Evolutionary conservation across 768 basidiomycete genomes (phyloP).

Genomic region (Leucosporidium creatinivorum): DNA sequence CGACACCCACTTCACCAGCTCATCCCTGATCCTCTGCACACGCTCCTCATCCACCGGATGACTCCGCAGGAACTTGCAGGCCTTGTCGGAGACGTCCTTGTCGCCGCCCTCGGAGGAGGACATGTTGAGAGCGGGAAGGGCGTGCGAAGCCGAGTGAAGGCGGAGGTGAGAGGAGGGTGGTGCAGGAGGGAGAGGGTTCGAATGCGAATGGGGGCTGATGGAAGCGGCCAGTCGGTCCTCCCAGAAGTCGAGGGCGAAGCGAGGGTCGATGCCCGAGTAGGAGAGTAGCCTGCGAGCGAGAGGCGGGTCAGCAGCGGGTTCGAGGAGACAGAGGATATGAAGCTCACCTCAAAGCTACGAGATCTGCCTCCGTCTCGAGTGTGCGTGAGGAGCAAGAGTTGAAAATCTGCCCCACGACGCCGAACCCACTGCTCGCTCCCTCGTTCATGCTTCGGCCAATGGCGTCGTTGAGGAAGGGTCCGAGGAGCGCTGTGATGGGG

Average conservation of each 20-base stretch:
- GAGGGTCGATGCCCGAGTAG: constrained; percentile 82
- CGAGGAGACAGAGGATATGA: neutral
- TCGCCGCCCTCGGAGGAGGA: constrained; percentile 19
- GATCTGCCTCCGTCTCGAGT: constrained; percentile 72
- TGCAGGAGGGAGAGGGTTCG: neutral
- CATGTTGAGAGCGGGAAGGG: constrained; percentile 39
- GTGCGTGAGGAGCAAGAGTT: constrained; percentile 69
- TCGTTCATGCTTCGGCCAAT: constrained; percentile 67
- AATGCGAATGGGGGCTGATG: neutral
- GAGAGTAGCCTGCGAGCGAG: constrained; percentile 65
- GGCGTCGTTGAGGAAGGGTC: constrained; percentile 92
- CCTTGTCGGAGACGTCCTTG: neutral
- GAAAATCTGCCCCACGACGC: constrained; percentile 54
- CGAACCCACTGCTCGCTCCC: constrained; percentile 38
- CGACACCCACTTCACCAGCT: constrained; percentile 61
- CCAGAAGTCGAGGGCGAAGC: constrained; percentile 76
- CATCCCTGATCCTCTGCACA: constrained; percentile 55
- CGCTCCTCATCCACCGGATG: constrained; percentile 68
- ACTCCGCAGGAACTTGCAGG: constrained; percentile 40
- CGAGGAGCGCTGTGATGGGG: constrained; percentile 49
- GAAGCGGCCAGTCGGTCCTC: constrained; percentile 45
- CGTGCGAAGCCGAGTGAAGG: constrained; percentile 24
- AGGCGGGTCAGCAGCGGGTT: neutral
- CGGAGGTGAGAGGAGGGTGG: neutral
- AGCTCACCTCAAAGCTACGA: constrained; percentile 31